Base-by-base conservation (phyloP, 306 rosid species). In the Casuarina glauca region DNA sequence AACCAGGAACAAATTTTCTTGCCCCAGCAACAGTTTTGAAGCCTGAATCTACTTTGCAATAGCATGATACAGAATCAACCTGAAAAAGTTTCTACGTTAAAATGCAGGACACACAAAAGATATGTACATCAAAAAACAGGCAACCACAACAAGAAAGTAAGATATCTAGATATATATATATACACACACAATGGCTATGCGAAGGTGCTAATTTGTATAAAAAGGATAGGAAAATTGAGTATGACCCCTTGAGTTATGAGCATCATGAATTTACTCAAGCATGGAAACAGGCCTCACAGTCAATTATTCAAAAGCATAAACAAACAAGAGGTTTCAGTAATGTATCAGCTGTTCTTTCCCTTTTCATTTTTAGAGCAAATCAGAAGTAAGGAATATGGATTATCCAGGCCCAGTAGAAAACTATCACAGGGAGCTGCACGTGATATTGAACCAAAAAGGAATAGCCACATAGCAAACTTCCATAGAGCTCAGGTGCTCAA, bases 11-110 rank as follows among this genome's bases (percentile, higher is more conserved):
- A 78, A 96, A 93, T 83, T 91, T 96, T 68, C 98, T 88, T 55
- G 98, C 99, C 83, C 99, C 98, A 5, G 86, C 98, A 36, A 93
- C 99, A 46, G 99, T 91, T 87, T 96, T 96, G 81, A 96, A 82
- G 72, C 99, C 91, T 32, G 97, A 85, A 79, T 96, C 99, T 78
- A 96, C 99, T 90, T 89, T 96, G 86, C 99, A 96, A 81, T 93
- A 96, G 86, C 99, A 96, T 26, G 98, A 96, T 41, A 96, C 97
- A 17, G 98, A 96, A 79, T 96, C 99, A 82, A 96, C 99, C 99
- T 96, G 90, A 42, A 75, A 79, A 78, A 81, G 35, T 15, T 68
- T 85, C n/a, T 66, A 58, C 12, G 86, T 89, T 79, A 88, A 82
- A 70, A 76, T 66, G 69, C 79, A 69, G 78, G 51, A 69, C 15